Evolutionary conservation across 306 rosid species (phyloP).

Genomic region (Abrus pulchellus): DNA sequence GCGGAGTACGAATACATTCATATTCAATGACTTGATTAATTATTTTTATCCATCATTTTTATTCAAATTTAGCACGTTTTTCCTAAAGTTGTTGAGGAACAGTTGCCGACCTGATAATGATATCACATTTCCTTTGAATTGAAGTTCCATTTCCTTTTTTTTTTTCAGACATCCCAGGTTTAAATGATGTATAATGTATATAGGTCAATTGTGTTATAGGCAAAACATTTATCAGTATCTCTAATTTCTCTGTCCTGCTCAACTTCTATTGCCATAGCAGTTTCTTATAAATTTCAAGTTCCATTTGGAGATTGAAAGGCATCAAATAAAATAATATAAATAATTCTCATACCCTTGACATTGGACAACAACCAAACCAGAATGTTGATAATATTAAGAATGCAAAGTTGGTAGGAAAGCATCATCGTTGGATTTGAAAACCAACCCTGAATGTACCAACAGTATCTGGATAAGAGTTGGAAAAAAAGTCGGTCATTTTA

Average conservation of each 20-base stretch:
- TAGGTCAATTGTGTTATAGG: not conserved
- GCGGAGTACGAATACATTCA: no score
- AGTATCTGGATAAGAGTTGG: slow-evolving; percentile 30
- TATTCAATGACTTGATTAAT: not conserved
- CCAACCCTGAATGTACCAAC: slow-evolving; percentile 1
- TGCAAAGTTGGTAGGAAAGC: slow-evolving; percentile 30
- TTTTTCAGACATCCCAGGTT: not conserved
- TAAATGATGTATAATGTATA: not conserved
- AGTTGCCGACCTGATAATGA: no score
- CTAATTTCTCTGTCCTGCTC: not conserved
- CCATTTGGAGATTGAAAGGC: slow-evolving; percentile 43
- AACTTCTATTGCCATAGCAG: not conserved
- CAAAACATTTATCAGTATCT: not conserved
- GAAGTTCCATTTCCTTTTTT: no score
- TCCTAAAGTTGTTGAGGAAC: not conserved
- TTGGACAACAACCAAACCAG: slow-evolving; percentile 23
- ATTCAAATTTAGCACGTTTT: not conserved
- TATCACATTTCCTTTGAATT: no score
- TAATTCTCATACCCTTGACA: slow-evolving; percentile 10
- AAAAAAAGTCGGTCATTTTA: slow-evolving; percentile 33
- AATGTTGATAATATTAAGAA: slow-evolving; percentile 48
- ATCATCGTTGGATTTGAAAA: slow-evolving; percentile 11
- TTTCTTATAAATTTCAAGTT: slow-evolving; percentile 26
- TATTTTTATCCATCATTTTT: not conserved
- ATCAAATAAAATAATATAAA: slow-evolving; percentile 16